These are phyloP conservation scores for Leucaena leucocephala DNA, from an alignment of 306 rosid genomes.

Conservation along the genomic window DNA sequence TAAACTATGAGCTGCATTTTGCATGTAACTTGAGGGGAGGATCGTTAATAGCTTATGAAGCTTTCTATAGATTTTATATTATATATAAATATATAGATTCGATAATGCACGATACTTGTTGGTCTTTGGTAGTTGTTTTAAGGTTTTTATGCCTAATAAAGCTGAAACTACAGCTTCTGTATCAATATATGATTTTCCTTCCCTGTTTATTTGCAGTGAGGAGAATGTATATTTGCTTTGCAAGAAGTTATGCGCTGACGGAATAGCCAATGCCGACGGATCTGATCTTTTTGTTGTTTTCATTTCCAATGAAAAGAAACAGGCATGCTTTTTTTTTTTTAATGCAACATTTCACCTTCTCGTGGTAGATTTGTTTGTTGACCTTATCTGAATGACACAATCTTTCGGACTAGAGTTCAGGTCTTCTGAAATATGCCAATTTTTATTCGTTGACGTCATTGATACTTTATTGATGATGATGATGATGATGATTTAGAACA, in stretches of 20 bases:
- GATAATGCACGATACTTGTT: not conserved
- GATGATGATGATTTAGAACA: conserved; percentile 3
- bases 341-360: not conserved
- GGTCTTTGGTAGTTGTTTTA: not conserved
- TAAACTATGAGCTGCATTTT: not conserved
- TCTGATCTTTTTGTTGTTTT: conserved; percentile 78
- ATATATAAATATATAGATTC: not conserved
- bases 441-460: not conserved
- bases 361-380: not conserved
- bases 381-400: not conserved
- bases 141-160: not conserved
- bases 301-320: conserved; percentile 78
- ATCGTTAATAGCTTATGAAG: not conserved
- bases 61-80: not conserved
- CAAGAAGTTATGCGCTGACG: conserved; percentile 64
- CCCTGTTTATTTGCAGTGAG: conserved; percentile 56
- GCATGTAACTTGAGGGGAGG: not conserved
- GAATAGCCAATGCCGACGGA: conserved; percentile 58
- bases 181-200: conserved; percentile 3
- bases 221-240: conserved; percentile 82
- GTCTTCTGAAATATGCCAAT: not conserved
- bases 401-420: not conserved
- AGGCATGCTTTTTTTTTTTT: conserved; percentile 50
- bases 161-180: not conserved
- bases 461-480: not conserved